A percentile compares a stretch with the other conserved stretches of the same genome.
Conservation (phyloP, 306 rosid species). For the Prunus mira region DNA sequence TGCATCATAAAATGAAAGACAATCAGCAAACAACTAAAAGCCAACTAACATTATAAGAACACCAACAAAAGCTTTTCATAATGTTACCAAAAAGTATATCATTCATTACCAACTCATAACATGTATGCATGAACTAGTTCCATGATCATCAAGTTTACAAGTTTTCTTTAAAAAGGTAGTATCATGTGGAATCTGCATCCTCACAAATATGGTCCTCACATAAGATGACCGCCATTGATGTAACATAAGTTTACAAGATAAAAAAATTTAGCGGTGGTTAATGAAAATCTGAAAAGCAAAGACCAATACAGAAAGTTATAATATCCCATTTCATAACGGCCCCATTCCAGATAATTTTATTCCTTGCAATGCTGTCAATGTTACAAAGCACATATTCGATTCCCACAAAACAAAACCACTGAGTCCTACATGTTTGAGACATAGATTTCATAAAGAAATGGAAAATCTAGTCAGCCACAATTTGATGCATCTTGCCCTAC, state of each 20-base stretch:
- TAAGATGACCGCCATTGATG: not conserved
- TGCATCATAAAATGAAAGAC: not conserved
- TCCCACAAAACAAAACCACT: constrained; percentile 28
- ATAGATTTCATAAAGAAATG: constrained; percentile 26
- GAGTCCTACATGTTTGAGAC: constrained; percentile 24
- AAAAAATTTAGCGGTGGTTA: not conserved
- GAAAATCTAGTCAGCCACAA: constrained; percentile 33
- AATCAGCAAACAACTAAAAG: too few relatives aligned
- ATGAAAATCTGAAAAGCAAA: constrained; percentile 1
- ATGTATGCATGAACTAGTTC: not conserved
- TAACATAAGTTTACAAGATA: not conserved
- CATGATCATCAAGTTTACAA: not conserved
- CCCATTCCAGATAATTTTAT: not conserved
- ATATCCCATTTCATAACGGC: not conserved
- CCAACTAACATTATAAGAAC: not conserved
- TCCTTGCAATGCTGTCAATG: not conserved
- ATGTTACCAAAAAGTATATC: not conserved
- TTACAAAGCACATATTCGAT: constrained; percentile 15
- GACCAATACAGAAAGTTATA: not conserved
- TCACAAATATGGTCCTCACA: not conserved
- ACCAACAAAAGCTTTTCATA: not conserved
- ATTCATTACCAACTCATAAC: not conserved
- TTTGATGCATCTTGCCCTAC: constrained; percentile 19
- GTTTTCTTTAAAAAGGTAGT: not conserved
- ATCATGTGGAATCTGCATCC: not conserved